These are phyloP conservation scores for Inga leiocalycina DNA, from an alignment of 306 rosid genomes.

Conservation along the genomic window DNA sequence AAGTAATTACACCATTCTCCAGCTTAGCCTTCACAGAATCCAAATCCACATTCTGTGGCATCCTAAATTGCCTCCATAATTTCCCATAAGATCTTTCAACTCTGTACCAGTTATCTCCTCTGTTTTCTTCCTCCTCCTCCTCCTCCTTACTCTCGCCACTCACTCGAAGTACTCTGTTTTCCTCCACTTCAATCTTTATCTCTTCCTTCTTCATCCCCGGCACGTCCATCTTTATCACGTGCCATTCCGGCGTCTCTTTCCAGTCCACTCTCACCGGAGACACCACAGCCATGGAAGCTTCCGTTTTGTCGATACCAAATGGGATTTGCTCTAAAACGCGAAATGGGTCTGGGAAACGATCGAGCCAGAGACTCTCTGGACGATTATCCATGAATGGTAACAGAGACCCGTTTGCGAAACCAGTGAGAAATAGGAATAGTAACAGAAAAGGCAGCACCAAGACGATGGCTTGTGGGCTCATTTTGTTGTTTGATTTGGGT, in stretches of 20 bases:
- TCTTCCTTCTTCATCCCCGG: constrained; percentile 64
- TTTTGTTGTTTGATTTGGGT: constrained; percentile 18
- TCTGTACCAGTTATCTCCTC: constrained; percentile 69
- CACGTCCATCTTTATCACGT: constrained; percentile 64
- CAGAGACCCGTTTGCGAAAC: constrained; percentile 47
- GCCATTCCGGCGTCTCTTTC: constrained; percentile 72
- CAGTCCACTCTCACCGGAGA: constrained; percentile 63
- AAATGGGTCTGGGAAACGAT: constrained; percentile 61
- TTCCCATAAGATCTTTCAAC: constrained; percentile 65
- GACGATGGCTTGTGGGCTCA: constrained; percentile 38
- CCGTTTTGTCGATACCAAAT: constrained; percentile 45
- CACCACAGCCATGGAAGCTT: constrained; percentile 31
- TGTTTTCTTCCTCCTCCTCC: constrained; percentile 49
- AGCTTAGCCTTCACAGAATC: constrained; percentile 62
- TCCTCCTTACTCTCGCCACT: constrained; percentile 72
- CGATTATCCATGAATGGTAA: constrained; percentile 53
- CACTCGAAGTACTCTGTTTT: constrained; percentile 59
- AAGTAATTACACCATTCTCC: constrained; percentile 65
- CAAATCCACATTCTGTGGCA: constrained; percentile 65
- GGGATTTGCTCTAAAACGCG: constrained; percentile 66
- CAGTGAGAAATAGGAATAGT: constrained; percentile 25
- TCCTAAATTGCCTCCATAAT: constrained; percentile 69
- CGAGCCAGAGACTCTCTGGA: constrained; percentile 40
- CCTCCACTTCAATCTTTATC: constrained; percentile 65
- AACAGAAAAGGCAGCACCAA: neutral